A percentile compares a stretch with the other conserved stretches of the same genome.
Evolutionary conservation across 108 stramenopile genomes (phyloP).

Genomic region (Nitzschia putrida): DNA sequence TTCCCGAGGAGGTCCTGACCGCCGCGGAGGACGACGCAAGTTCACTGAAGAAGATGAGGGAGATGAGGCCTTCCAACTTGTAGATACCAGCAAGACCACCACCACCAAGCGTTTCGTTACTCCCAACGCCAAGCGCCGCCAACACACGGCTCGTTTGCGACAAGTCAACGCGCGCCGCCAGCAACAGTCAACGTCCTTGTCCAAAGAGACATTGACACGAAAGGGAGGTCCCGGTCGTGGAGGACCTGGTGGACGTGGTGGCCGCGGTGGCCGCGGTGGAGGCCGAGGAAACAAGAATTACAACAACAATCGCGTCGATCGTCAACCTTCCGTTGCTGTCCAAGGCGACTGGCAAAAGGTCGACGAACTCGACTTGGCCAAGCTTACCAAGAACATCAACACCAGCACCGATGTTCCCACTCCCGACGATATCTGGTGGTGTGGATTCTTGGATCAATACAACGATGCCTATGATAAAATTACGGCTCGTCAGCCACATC

Average conservation of each 20-base stretch:
- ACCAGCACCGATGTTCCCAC: constrained; percentile 51
- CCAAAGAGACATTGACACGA: constrained; percentile 34
- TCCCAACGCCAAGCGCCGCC: constrained; percentile 54
- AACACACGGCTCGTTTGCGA: constrained; percentile 64
- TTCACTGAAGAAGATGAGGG: constrained; percentile 81
- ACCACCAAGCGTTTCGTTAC: constrained; percentile 64
- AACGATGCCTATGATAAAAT: constrained; percentile 94
- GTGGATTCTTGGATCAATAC: constrained; percentile 92
- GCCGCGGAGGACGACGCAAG: constrained; percentile 52
- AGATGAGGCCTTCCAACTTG: constrained; percentile 79
- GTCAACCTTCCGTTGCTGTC: constrained; percentile 87
- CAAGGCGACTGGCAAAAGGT: constrained; percentile 85
- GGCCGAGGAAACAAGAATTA: constrained; percentile 25
- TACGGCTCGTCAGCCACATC: constrained; percentile 62
- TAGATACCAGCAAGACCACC: constrained; percentile 86
- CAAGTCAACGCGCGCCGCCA: constrained; percentile 75
- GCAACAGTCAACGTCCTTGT: constrained; percentile 32
- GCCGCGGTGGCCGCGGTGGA: constrained; percentile 32
- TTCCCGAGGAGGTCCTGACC: constrained; percentile 34
- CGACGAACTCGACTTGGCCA: constrained; percentile 92
- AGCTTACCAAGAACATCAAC: constrained; percentile 77
- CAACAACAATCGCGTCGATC: constrained; percentile 51
- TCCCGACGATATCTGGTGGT: constrained; percentile 87
- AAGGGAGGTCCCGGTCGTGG: constrained; percentile 24
- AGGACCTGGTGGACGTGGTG: constrained; percentile 37